Evolutionary conservation across 352 stramenopile species (phyloP).

Genomic region (Phytophthora macrochlamydospora): DNA sequence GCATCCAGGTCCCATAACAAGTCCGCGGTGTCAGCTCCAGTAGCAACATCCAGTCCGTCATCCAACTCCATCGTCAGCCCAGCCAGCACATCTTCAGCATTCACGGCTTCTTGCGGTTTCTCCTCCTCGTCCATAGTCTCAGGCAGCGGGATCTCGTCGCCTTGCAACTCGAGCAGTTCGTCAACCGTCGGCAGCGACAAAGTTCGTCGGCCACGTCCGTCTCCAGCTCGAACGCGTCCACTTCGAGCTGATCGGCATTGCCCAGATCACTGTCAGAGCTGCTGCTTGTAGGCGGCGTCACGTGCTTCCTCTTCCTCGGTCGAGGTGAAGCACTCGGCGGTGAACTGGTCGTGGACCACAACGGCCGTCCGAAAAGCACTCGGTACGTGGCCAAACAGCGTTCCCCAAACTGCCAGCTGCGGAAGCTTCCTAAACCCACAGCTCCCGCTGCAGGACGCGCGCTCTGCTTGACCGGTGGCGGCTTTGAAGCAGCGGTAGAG

Average conservation of each 20-base stretch:
- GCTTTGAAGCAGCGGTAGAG: slow-evolving; percentile 12
- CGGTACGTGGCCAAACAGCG: slow-evolving; percentile 51
- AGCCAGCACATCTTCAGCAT: slow-evolving; percentile 23
- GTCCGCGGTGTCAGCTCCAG: slow-evolving; percentile 17
- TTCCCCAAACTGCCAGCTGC: slow-evolving; percentile 32
- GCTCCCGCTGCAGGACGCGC: slow-evolving; percentile 21
- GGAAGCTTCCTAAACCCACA: slow-evolving; percentile 31
- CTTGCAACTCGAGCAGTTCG: slow-evolving; percentile 30
- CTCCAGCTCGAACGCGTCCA: slow-evolving; percentile 4
- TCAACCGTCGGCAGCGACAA: slow-evolving; percentile 24
- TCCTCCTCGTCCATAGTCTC: slow-evolving; percentile 8
- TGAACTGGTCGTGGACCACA: slow-evolving; percentile 17
- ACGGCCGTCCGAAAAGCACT: slow-evolving; percentile 46
- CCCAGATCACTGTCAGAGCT: slow-evolving; percentile 20
- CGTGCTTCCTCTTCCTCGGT: slow-evolving; percentile 26
- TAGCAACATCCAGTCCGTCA: slow-evolving; percentile 9
- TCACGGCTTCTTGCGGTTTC: neutral
- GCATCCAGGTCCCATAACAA: slow-evolving; percentile 32
- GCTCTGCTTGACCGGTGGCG: slow-evolving; percentile 3
- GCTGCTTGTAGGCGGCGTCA: slow-evolving; percentile 23
- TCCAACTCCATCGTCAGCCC: slow-evolving; percentile 21
- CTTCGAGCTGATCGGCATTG: slow-evolving; percentile 10
- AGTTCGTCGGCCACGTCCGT: slow-evolving; percentile 4
- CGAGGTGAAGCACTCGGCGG: slow-evolving; percentile 4
- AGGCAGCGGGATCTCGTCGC: slow-evolving; percentile 21